Percentiles rank a stretch among this genome's conserved stretches.
phyloP scores from a whole-genome alignment of 1,284 basidiomycete genomes.

The Ganoderma resinaceum region DNA sequence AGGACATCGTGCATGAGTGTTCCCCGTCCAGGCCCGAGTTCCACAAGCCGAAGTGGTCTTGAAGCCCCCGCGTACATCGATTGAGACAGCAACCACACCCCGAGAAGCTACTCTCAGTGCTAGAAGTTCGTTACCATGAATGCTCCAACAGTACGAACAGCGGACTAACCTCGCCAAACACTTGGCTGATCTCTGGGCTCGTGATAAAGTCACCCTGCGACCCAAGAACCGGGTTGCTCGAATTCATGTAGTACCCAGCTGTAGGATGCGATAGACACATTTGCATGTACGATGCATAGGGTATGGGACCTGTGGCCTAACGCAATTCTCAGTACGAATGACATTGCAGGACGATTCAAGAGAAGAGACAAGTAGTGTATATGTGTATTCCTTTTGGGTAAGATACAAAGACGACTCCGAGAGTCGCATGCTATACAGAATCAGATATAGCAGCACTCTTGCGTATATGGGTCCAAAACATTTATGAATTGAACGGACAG shows the following conservation, averaged over 20 bases:
- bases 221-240: conserved; percentile 81
- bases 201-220: conserved; percentile 94
- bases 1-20: conserved; percentile 94
- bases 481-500: not conserved
- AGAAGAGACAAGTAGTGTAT: not conserved
- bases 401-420: not conserved
- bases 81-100: conserved; percentile 85
- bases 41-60: conserved; percentile 75
- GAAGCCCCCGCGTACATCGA: conserved; percentile 71
- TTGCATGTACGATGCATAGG: conserved; percentile 89
- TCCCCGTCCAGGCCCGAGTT: conserved; percentile 94
- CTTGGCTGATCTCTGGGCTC: conserved; percentile 95
- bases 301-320: conserved; percentile 87
- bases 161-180: conserved; percentile 90
- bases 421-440: not conserved
- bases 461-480: not conserved
- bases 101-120: conserved; percentile 68
- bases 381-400: not conserved
- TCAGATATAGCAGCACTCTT: not conserved
- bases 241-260: conserved; percentile 89
- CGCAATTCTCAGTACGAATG: not conserved
- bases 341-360: not conserved
- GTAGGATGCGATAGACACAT: conserved; percentile 88
- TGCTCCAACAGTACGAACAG: not conserved
- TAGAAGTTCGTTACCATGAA: conserved; percentile 47